Evolutionary conservation across 2,329 filamentous ascomycete species (phyloP).

Genomic region (Endoconidiophora polonica): DNA sequence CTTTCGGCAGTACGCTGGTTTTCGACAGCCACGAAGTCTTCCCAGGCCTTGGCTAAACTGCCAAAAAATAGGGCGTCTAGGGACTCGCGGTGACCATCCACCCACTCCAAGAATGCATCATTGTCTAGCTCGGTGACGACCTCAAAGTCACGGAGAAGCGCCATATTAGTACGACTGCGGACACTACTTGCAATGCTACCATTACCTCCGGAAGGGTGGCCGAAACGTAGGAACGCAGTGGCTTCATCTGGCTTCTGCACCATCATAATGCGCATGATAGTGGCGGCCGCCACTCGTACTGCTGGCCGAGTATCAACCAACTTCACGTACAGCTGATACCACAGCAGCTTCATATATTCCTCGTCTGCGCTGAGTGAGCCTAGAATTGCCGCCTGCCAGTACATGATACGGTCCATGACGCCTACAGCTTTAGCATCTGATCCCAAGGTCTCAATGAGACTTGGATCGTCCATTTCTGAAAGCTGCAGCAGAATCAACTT

Average conservation of each 20-base stretch:
- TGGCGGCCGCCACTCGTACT: constrained; percentile 61
- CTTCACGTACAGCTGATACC: constrained; percentile 85
- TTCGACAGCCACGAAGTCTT: constrained; percentile 67
- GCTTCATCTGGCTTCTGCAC: constrained; percentile 86
- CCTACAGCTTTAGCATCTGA: constrained; percentile 37
- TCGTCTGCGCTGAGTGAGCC: constrained; percentile 61
- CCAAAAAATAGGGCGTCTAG: constrained; percentile 73
- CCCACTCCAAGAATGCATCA: constrained; percentile 72
- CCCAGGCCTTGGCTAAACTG: constrained; percentile 68
- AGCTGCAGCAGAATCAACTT: constrained; percentile 64
- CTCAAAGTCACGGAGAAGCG: constrained; percentile 47
- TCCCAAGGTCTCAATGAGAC: neutral
- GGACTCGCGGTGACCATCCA: constrained; percentile 62
- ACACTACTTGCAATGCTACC: neutral
- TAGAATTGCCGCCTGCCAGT: constrained; percentile 89
- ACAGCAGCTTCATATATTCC: constrained; percentile 71
- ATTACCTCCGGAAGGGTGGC: constrained; percentile 35
- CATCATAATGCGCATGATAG: constrained; percentile 78
- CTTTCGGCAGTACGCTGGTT: constrained; percentile 67
- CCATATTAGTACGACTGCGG: neutral
- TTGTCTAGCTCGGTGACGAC: constrained; percentile 80
- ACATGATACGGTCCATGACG: constrained; percentile 73
- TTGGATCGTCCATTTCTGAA: constrained; percentile 57
- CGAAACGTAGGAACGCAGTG: constrained; percentile 44
- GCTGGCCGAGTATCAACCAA: constrained; percentile 52